A percentile compares a stretch with the other conserved stretches of the same genome.
phyloP scores from a whole-genome alignment of 2,329 filamentous ascomycete species.

The Penicillium oxalicum region DNA sequence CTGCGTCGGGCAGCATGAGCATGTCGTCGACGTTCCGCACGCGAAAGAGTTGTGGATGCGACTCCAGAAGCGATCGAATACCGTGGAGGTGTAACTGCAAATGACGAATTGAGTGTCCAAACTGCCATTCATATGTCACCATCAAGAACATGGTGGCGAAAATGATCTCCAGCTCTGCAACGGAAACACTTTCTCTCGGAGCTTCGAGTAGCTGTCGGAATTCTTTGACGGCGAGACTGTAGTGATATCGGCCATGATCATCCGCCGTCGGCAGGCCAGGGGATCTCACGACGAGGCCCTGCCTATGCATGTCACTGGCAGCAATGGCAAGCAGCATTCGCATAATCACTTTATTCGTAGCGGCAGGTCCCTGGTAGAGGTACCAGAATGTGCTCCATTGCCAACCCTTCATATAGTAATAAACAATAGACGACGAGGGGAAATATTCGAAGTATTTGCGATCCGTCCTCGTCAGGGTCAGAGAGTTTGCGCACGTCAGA shows the following conservation, averaged over 20 bases:
- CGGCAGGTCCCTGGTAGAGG: slow-evolving; percentile 32
- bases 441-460: slow-evolving; percentile 32
- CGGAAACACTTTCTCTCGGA: slow-evolving; percentile 21
- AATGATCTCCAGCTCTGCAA: slow-evolving; percentile 29
- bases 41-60: slow-evolving; percentile 30
- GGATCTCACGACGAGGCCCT: slow-evolving; percentile 22
- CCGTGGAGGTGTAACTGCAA: slow-evolving; percentile 34
- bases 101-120: slow-evolving; percentile 30
- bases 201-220: slow-evolving; percentile 32
- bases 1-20: slow-evolving; percentile 18
- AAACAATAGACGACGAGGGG: slow-evolving; percentile 29
- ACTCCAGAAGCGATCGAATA: slow-evolving; percentile 31
- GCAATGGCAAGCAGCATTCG: slow-evolving; percentile 36
- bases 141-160: slow-evolving; percentile 35
- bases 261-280: slow-evolving; percentile 26
- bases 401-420: slow-evolving; percentile 35
- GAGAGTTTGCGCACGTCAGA: slow-evolving; percentile 29
- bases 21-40: slow-evolving; percentile 27
- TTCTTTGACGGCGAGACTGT: slow-evolving; percentile 33
- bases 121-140: slow-evolving; percentile 34
- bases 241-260: slow-evolving; percentile 31
- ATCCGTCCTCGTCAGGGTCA: slow-evolving; percentile 31
- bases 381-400: slow-evolving; percentile 35
- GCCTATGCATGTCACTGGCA: slow-evolving; percentile 34
- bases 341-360: slow-evolving; percentile 34